Evolutionary conservation across 208 protist genomes (phyloP), one percentile per base, ranked within the genome.

Genomic region (Leishmania lainsoni): DNA sequence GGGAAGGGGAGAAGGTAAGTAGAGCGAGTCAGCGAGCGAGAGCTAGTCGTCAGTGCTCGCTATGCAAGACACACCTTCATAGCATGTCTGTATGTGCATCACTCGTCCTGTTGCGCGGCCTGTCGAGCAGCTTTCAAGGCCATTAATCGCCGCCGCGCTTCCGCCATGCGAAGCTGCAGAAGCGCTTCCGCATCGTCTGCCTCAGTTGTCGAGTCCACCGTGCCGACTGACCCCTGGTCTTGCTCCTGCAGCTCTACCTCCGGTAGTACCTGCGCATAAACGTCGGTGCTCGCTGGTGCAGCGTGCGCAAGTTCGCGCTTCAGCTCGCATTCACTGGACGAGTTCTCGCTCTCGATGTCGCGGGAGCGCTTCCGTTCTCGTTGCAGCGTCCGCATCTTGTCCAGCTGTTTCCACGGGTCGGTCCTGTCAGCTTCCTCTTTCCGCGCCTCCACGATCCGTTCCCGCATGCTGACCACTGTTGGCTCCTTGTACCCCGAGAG

Each of bases 71-170:
- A 26, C 65, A 35, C 65, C 35, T 20, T 70, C 35, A 39, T 16
- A 20, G 29, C 14, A 35, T 45, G 45, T 22, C 29, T 22, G 49
- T 59, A 1, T 5, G 71, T 45, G 71, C 22, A 3, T 77, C 48
- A 81, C 14, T 69, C 58, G 17, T 74, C 51, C 32, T 80, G 63
- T 48, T 77, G 71, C 0, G 72, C 81, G 10, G 81, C 72, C 63
- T 68, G 61, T 0, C 77, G 77, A n/a, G 81, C 83, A 49, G 79
- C 83, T 70, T 91, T 90, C n/a, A 95, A 54, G 10, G 83, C 86
- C 14, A 85, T 85, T 29, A 95, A 69, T 8, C 90, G 88, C 45
- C 85, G 87, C 35, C 90, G 90, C 69, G 90, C 86, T 16, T 84
- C 87, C 73, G 88, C 84, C 73, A 90, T 91, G 54, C 82, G 87